phyloP scores from a whole-genome alignment of 129 eudicot genomes.

The Ambrosia trifida region DNA sequence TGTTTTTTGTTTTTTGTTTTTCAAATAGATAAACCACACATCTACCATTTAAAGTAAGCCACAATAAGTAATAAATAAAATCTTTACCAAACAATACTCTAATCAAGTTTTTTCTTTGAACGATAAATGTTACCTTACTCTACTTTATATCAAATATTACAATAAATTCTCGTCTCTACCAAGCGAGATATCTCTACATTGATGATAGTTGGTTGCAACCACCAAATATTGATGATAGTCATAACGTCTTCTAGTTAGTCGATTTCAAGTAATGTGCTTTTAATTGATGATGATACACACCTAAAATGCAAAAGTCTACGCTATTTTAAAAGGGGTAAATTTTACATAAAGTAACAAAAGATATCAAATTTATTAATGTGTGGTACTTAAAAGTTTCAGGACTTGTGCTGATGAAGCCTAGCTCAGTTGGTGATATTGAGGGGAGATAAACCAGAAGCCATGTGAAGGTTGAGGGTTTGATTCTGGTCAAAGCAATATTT shows the following conservation, averaged over 20 bases:
- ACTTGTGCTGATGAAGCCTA: too few species aligned
- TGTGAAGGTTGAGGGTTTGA: too few species aligned
- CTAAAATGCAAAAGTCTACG: not conserved
- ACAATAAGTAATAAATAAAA: not conserved
- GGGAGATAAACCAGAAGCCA: too few species aligned
- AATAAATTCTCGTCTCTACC: too few species aligned
- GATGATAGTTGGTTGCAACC: too few species aligned
- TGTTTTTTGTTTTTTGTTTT: not conserved
- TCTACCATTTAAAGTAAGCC: not conserved
- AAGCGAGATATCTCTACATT: too few species aligned
- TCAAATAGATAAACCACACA: not conserved
- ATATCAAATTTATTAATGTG: not conserved
- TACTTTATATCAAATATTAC: too few species aligned
- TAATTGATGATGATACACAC: slow-evolving; percentile 1
- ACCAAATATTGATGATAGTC: not conserved
- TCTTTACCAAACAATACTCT: not conserved
- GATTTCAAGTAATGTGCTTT: not conserved
- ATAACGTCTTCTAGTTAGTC: not conserved
- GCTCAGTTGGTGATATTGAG: too few species aligned
- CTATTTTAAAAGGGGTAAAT: not conserved
- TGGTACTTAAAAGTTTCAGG: not conserved
- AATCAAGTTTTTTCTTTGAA: too few species aligned
- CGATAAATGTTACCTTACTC: too few species aligned
- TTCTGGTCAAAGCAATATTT: too few species aligned
- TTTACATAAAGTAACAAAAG: not conserved